Conservation (phyloP, 2,329 filamentous ascomycete genomes). For the Scytalidium lignicola region DNA sequence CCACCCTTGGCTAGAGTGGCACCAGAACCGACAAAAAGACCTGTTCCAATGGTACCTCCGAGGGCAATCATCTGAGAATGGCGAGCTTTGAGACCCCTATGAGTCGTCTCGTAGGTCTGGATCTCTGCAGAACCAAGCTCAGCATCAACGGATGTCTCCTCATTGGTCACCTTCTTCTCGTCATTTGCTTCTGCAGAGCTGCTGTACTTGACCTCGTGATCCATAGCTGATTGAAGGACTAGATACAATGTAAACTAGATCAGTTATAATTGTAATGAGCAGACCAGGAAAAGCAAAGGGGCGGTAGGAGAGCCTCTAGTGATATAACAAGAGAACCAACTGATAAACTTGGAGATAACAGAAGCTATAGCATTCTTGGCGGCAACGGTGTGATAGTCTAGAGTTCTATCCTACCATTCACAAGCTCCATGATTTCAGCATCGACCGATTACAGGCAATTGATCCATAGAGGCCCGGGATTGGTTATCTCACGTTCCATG, state of each 20-base stretch:
- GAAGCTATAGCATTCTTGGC: no score
- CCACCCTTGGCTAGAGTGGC: conserved; percentile 37
- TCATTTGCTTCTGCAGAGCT: not conserved
- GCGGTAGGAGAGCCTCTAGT: no score
- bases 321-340: no score
- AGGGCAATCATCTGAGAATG: conserved; percentile 27
- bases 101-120: conserved; percentile 13
- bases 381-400: not conserved
- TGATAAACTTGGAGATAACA: no score
- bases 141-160: not conserved
- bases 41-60: conserved; percentile 41
- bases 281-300: no score
- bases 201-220: not conserved
- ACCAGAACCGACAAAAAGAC: conserved; percentile 39
- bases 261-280: not conserved
- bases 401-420: not conserved
- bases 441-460: not conserved
- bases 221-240: not conserved
- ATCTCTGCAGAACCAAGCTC: conserved; percentile 5
- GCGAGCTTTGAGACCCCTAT: conserved; percentile 24
- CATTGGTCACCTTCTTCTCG: not conserved
- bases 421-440: not conserved
- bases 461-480: not conserved
- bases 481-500: not conserved
- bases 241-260: not conserved